Base-by-base conservation (phyloP, 1,139 yeast species). In the Hanseniaspora gamundiae region DNA sequence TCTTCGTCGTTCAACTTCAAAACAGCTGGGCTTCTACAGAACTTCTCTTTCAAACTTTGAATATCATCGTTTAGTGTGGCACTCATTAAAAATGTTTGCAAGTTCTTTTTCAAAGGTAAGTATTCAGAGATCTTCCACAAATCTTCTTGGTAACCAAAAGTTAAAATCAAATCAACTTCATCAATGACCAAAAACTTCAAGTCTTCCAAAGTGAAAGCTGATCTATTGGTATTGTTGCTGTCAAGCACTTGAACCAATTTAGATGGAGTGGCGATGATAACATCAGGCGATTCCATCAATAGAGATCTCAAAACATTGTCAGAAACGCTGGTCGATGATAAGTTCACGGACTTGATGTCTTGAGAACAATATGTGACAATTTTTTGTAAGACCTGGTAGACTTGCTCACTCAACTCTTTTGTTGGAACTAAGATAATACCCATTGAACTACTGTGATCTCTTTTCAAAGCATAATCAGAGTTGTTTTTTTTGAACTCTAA, bases 31-130 rank as follows among this genome's bases (percentile, higher is more conserved):
- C 77, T 76, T 45, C 88, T 77, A 63, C 97, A 91, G 60, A 83
- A 87, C 56, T 75, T 73, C 39, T 68, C 60, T 62, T 91, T 91
- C 55, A 93, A 67, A 40, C 74, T 76, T 48, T 84, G 78, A 50
- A 88, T 76, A 49, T 91, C 97, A 42, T 85, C 94, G 58, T 80
- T 84, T 47, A 93, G 68, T 2, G 98, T 93, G 2, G 99, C 99
- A 61, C 95, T 85, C 97, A 91, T 91, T 52, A 93, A 68, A 65
- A 87, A 88, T 1, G 94, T 80, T 65, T 93, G 98, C 52, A 86
- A 68, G 45, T 80, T 78, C 54, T 80, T 80, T 59, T 78, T 79
- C 45, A 79, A 70, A 11, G 93, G 91, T 50, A 86, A 66, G 50
- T 67, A 73, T 21, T 70, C 69, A 14, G 81, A 73, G 49, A 91